These are phyloP conservation scores for Protomyces pachydermus DNA, from an alignment of 1,139 yeast species.

Conservation along the genomic window DNA sequence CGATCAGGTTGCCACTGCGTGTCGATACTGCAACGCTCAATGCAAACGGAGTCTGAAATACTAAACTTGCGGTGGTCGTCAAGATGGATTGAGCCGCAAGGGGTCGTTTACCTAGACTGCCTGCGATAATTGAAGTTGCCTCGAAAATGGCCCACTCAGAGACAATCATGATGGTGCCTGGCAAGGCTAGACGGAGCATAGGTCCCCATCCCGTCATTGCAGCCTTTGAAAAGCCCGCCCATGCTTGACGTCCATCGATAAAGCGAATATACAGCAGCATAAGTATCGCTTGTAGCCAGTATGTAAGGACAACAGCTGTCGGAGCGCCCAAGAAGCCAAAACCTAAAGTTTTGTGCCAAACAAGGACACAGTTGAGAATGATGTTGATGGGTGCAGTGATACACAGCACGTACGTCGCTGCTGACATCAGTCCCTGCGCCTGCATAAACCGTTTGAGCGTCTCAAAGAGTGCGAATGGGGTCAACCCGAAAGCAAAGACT, in stretches of 20 bases:
- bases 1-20: constrained; percentile 79
- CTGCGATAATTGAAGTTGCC: constrained; percentile 60
- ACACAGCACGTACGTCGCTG: constrained; percentile 71
- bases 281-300: constrained; percentile 56
- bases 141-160: constrained; percentile 84
- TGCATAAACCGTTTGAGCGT: constrained; percentile 74
- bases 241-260: constrained; percentile 62
- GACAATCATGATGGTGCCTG: constrained; percentile 80
- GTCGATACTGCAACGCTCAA: constrained; percentile 81
- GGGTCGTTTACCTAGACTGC: constrained; percentile 72
- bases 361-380: constrained; percentile 62
- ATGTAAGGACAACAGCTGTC: constrained; percentile 54
- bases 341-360: constrained; percentile 63
- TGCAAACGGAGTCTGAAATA: constrained; percentile 84
- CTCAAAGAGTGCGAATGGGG: constrained; percentile 78
- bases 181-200: constrained; percentile 63
- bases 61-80: constrained; percentile 68
- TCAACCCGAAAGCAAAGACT: constrained; percentile 66
- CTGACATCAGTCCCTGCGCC: constrained; percentile 88
- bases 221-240: constrained; percentile 55
- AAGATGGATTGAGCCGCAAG: constrained; percentile 86
- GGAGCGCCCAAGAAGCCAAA: constrained; percentile 67
- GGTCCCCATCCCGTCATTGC: constrained; percentile 56
- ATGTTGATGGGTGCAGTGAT: constrained; percentile 76
- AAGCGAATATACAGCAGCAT: constrained; percentile 51